Percentiles rank a stretch among this genome's conserved stretches.
Conservation (phyloP, 345 rosid genomes). For the Punica granatum region DNA sequence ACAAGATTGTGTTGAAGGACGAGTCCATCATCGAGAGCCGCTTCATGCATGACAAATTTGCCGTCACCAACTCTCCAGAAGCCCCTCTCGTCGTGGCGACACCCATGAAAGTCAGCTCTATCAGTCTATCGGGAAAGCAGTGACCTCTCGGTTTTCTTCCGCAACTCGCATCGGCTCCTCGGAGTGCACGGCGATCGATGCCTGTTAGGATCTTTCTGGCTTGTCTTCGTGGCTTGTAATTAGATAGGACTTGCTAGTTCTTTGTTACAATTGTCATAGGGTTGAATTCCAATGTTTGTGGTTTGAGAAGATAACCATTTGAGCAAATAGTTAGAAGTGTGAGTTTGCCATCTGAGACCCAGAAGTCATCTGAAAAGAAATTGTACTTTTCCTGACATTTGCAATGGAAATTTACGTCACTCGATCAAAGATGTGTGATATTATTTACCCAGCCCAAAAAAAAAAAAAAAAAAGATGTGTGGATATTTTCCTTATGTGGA, state of each 20-base stretch:
- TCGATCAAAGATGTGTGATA: too few relatives aligned
- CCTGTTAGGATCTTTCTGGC: background rate
- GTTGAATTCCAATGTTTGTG: too few relatives aligned
- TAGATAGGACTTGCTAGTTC: background rate
- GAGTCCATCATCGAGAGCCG: conserved; percentile 90
- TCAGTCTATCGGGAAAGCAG: conserved; percentile 75
- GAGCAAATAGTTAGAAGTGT: too few relatives aligned
- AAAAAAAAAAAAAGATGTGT: too few relatives aligned
- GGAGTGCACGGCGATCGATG: background rate
- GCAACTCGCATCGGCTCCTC: background rate
- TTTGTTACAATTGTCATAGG: too few relatives aligned
- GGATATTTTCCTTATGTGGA: too few relatives aligned
- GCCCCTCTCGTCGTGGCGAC: conserved; percentile 97
- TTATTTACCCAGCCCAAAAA: too few relatives aligned
- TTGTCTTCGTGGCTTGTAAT: background rate
- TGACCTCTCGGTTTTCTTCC: conserved; percentile 3
- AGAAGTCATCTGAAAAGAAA: too few relatives aligned
- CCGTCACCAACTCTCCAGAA: conserved; percentile 68
- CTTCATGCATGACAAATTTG: conserved; percentile 88
- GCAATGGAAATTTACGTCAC: too few relatives aligned
- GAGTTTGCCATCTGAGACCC: too few relatives aligned
- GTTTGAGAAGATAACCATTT: too few relatives aligned
- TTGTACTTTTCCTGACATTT: too few relatives aligned
- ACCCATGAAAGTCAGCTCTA: conserved; percentile 88
- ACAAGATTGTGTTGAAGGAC: conserved; percentile 83